A percentile compares a stretch with the other conserved stretches of the same genome.
phyloP scores from a whole-genome alignment of 345 rosid species.

The Firmiana major region DNA sequence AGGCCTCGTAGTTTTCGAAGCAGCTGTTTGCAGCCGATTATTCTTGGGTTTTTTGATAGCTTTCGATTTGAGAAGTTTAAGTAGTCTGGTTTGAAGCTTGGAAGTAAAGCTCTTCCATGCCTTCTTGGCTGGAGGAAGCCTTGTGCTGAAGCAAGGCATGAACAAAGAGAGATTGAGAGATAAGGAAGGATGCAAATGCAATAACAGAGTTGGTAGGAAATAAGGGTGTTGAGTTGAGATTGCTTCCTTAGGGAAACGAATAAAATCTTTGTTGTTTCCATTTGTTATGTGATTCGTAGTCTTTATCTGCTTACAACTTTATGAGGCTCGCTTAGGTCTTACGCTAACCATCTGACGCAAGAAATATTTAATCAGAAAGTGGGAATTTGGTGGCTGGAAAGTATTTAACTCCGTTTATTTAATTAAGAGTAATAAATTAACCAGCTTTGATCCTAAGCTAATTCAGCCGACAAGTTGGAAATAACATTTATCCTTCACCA shows the following conservation, averaged over 20 bases:
- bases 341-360: slow-evolving; percentile 23
- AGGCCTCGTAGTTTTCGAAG: not conserved
- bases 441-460: slow-evolving; percentile 12
- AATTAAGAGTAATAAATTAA: not conserved
- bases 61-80: slow-evolving; percentile 38
- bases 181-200: not conserved
- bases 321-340: slow-evolving; percentile 32
- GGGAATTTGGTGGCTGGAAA: not conserved
- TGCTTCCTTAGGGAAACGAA: slow-evolving; percentile 8
- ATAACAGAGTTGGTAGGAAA: not conserved
- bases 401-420: not conserved
- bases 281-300: slow-evolving; percentile 24
- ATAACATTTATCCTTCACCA: not conserved
- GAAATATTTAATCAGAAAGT: not conserved
- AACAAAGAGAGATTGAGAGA: not conserved
- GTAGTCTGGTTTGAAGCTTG: slow-evolving; percentile 46
- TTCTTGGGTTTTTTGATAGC: slow-evolving; percentile 28
- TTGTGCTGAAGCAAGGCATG: slow-evolving; percentile 55
- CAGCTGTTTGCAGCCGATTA: not conserved
- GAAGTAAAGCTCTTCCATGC: slow-evolving; percentile 69
- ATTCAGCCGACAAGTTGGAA: not conserved
- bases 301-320: slow-evolving; percentile 2
- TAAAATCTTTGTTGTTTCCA: not conserved
- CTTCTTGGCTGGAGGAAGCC: slow-evolving; percentile 56
- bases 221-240: not conserved